Percentiles rank a stretch among this genome's conserved stretches.
Evolutionary conservation across 495 filamentous ascomycete genomes (phyloP).

Genomic region (Podospora comata): DNA sequence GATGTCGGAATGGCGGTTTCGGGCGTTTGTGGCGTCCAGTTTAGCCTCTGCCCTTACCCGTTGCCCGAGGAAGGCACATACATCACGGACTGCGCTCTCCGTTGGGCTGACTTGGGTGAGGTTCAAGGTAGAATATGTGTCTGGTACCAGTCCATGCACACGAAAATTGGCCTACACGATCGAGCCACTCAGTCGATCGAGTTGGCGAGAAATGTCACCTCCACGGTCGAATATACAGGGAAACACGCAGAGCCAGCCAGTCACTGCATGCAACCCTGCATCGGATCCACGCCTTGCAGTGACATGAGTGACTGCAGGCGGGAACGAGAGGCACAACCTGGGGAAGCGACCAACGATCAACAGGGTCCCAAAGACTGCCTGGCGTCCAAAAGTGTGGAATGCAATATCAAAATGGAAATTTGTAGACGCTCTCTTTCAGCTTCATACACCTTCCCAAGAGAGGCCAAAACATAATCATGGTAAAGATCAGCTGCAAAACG

Average conservation of each 20-base stretch:
- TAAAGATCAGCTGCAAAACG: background rate
- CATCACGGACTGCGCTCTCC: background rate
- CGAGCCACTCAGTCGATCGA: background rate
- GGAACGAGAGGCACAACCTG: slow-evolving; percentile 3
- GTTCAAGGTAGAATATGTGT: background rate
- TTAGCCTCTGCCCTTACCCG: background rate
- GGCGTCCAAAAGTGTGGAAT: background rate
- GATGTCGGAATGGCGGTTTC: slow-evolving; percentile 7
- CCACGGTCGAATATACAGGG: background rate
- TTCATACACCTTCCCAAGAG: background rate
- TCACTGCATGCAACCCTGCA: slow-evolving; percentile 6
- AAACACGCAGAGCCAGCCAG: background rate
- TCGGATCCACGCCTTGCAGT: background rate
- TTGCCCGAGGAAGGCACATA: background rate
- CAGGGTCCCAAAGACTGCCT: background rate
- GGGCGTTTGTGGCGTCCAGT: slow-evolving; percentile 1
- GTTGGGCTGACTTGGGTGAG: background rate
- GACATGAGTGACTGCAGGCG: slow-evolving; percentile 7
- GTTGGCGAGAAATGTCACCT: background rate
- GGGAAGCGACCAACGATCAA: background rate
- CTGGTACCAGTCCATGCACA: background rate
- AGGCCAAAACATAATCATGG: background rate
- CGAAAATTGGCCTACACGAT: background rate
- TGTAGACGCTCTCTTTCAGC: background rate
- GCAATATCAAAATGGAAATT: background rate